A percentile compares a stretch with the other conserved stretches of the same genome.
These are phyloP conservation scores for Furcasterigmium sp. DNA, from an alignment of 2,329 filamentous ascomycete species.

Conservation along the genomic window DNA sequence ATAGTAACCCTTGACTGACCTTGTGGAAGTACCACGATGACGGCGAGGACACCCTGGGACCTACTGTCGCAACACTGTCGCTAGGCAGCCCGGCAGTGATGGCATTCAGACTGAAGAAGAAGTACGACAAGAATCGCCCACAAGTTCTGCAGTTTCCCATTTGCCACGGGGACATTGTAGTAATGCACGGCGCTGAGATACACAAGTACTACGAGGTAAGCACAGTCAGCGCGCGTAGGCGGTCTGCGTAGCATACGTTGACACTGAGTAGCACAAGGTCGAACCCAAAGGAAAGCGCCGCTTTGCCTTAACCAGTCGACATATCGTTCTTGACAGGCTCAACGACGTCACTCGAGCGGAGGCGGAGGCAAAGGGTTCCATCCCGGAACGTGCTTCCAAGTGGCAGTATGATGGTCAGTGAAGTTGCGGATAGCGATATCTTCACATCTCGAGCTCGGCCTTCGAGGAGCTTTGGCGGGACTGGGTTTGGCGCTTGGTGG, in stretches of 20 bases:
- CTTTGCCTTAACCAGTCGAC: conserved; percentile 52
- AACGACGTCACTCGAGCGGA: conserved; percentile 17
- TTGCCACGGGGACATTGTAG: conserved; percentile 57
- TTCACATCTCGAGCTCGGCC: too few species aligned
- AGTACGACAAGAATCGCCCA: conserved; percentile 19
- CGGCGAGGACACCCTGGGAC: conserved; percentile 57
- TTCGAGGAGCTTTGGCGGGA: too few species aligned
- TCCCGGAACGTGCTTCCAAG: conserved; percentile 20
- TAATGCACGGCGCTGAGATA: conserved; percentile 57
- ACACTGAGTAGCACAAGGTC: conserved; percentile 39
- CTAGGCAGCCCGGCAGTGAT: conserved; percentile 54
- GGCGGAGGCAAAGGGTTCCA: conserved; percentile 21
- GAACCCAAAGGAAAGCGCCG: conserved; percentile 42
- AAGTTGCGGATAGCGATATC: too few species aligned
- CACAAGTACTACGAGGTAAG: conserved; percentile 53
- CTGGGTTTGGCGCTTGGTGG: too few species aligned
- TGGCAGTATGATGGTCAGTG: conserved; percentile 2
- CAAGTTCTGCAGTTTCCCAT: conserved; percentile 35
- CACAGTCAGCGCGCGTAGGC: conserved; percentile 2
- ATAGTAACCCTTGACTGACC: neutral
- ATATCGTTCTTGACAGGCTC: conserved; percentile 40
- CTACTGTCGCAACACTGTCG: conserved; percentile 57
- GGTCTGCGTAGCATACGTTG: conserved; percentile 10
- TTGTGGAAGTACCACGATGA: conserved; percentile 57
- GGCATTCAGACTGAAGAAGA: conserved; percentile 50